Evolutionary conservation across 169 alveolate genomes (phyloP).

Genomic region (Eimeria falciformis): DNA sequence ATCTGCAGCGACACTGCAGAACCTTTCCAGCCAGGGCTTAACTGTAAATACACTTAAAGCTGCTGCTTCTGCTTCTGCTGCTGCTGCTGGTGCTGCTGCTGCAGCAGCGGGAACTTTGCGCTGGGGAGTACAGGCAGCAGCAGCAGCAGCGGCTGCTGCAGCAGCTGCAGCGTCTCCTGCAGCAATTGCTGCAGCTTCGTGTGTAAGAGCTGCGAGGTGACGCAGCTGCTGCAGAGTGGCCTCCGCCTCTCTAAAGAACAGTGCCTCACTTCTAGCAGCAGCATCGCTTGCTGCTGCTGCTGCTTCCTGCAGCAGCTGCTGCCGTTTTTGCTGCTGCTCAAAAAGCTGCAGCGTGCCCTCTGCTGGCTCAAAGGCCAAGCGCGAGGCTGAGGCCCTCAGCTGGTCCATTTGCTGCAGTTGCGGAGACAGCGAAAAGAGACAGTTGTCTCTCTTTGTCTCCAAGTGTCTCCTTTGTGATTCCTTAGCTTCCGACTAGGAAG

Average conservation of each 20-base stretch:
- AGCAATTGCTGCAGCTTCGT: conserved; percentile 40
- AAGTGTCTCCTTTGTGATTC: too few species aligned
- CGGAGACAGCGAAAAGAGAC: too few species aligned
- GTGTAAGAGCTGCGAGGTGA: not conserved
- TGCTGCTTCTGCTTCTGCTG: conserved; percentile 16
- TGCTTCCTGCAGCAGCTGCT: conserved; percentile 29
- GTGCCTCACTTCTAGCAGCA: not conserved
- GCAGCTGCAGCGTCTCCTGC: conserved; percentile 15
- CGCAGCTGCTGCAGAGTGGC: conserved; percentile 55
- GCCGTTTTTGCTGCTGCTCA: not conserved
- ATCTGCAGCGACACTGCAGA: conserved; percentile 28
- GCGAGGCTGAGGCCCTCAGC: conserved; percentile 16
- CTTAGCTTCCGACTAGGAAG: too few species aligned
- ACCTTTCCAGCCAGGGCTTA: conserved; percentile 19
- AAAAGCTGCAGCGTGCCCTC: not conserved
- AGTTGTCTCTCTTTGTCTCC: too few species aligned
- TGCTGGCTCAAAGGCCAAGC: conserved; percentile 17
- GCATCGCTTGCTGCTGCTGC: conserved; percentile 38
- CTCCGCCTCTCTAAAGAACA: conserved; percentile 43
- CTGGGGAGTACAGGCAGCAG: not conserved
- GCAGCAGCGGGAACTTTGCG: not conserved
- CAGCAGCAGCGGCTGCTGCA: not conserved
- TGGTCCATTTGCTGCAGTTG: conserved; percentile 24
- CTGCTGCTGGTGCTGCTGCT: conserved; percentile 28
- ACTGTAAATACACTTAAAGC: not conserved